Evolutionary conservation across 805 yeast genomes (phyloP).

Genomic region (Saccharomyces kudriavzevii): DNA sequence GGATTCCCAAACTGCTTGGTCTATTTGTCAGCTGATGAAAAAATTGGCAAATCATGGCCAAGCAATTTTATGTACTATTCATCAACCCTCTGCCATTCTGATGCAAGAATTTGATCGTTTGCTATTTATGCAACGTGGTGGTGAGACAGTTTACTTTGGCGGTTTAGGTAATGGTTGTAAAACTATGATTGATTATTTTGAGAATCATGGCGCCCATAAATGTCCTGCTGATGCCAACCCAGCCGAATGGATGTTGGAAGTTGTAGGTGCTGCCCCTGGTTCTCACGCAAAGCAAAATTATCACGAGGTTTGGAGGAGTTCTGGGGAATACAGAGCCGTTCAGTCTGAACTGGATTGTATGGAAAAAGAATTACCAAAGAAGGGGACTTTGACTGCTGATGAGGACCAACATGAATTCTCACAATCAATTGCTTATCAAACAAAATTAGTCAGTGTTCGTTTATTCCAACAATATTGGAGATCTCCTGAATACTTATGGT

Average conservation of each 20-base stretch:
- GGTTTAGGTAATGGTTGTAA: constrained; percentile 51
- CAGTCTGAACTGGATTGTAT: constrained; percentile 52
- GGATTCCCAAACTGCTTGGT: constrained; percentile 64
- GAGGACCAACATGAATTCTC: constrained; percentile 37
- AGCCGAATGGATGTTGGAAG: constrained; percentile 89
- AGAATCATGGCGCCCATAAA: constrained; percentile 51
- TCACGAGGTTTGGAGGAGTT: constrained; percentile 68
- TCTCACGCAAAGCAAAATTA: constrained; percentile 66
- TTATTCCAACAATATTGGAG: constrained; percentile 61
- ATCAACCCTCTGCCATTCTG: constrained; percentile 77
- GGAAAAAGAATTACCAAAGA: constrained; percentile 48
- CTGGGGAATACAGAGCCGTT: constrained; percentile 52
- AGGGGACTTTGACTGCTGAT: constrained; percentile 28
- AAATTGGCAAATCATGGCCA: constrained; percentile 53
- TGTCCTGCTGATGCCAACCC: constrained; percentile 71
- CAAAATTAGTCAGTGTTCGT: constrained; percentile 41
- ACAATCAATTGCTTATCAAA: constrained; percentile 36
- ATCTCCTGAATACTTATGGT: constrained; percentile 55
- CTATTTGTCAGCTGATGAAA: constrained; percentile 53
- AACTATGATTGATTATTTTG: constrained; percentile 58
- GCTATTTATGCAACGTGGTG: constrained; percentile 61
- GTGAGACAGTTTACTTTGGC: constrained; percentile 69
- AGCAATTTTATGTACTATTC: constrained; percentile 67
- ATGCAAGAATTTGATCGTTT: constrained; percentile 73
- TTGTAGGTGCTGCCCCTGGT: constrained; percentile 78